phyloP scores from a whole-genome alignment of 208 protist species.

The Trypanosoma brucei region DNA sequence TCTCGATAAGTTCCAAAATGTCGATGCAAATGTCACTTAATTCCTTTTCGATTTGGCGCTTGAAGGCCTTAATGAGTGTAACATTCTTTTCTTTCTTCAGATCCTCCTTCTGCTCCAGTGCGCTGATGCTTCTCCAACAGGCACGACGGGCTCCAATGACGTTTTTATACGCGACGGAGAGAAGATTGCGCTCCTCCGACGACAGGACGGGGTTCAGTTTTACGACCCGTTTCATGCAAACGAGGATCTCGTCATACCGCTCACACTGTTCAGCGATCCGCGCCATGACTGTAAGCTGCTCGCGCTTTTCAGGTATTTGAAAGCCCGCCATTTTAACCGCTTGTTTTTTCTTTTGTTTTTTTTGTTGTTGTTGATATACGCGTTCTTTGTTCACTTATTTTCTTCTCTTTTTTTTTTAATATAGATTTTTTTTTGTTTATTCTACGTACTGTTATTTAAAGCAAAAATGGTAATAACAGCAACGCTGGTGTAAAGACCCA shows the following conservation, averaged over 20 bases:
- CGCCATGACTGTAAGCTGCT: constrained; percentile 93
- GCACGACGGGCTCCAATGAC: constrained; percentile 98
- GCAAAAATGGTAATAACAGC: neutral
- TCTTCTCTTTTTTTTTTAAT: neutral
- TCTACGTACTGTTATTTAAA: neutral
- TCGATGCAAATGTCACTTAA: constrained; percentile 96
- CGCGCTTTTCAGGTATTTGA: constrained; percentile 84
- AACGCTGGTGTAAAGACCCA: no score
- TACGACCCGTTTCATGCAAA: constrained; percentile 97
- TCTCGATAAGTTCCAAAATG: constrained; percentile 94
- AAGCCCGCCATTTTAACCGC: constrained; percentile 41
- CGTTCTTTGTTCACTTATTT: neutral
- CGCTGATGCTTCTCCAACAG: constrained; percentile 98
- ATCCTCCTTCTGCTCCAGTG: constrained; percentile 96
- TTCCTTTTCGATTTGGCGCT: constrained; percentile 96
- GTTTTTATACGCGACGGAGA: constrained; percentile 99
- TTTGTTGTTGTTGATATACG: neutral
- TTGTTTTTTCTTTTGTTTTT: neutral
- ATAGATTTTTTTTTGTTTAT: constrained; percentile 1
- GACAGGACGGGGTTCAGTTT: constrained; percentile 92
- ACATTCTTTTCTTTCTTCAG: constrained; percentile 87
- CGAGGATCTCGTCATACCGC: constrained; percentile 99
- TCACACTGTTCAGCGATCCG: constrained; percentile 99
- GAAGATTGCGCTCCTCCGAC: constrained; percentile 99
- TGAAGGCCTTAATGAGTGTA: constrained; percentile 93